Percentiles rank a stretch among this genome's conserved stretches.
These are phyloP conservation scores for Cercospora citrullina DNA, from an alignment of 2,329 filamentous ascomycete genomes.

Conservation along the genomic window DNA sequence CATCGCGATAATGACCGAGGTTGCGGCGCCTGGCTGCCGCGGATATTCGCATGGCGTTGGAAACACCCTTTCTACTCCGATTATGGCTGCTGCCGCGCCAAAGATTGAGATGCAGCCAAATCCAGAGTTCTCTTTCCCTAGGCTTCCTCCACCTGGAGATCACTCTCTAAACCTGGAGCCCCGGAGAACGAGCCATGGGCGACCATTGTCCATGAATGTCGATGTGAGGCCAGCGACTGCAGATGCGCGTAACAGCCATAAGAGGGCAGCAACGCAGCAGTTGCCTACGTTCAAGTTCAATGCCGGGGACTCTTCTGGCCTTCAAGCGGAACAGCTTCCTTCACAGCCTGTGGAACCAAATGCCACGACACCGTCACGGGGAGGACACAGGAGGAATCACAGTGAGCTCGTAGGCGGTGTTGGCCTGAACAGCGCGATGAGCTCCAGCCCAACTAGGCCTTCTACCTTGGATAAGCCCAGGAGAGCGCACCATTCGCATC, in stretches of 20 bases:
- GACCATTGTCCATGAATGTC: constrained; percentile 39
- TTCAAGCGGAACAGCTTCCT: constrained; percentile 34
- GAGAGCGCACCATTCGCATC: constrained; percentile 62
- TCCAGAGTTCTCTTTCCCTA: constrained; percentile 52
- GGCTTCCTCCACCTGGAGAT: constrained; percentile 38
- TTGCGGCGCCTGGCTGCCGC: constrained; percentile 32
- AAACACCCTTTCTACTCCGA: constrained; percentile 43
- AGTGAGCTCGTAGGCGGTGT: constrained; percentile 87
- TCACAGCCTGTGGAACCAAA: constrained; percentile 27
- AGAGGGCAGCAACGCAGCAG: constrained; percentile 32
- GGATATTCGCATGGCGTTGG: constrained; percentile 35
- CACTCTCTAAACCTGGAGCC: constrained; percentile 13
- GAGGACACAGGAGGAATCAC: constrained; percentile 71
- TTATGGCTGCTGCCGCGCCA: constrained; percentile 25
- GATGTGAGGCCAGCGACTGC: constrained; percentile 42
- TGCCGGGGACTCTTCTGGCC: constrained; percentile 43
- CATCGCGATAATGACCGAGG: constrained; percentile 32
- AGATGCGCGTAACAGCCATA: constrained; percentile 40
- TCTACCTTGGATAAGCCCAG: constrained; percentile 49
- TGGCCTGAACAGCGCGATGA: constrained; percentile 59
- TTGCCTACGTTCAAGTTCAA: constrained; percentile 54
- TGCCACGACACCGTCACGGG: constrained; percentile 52
- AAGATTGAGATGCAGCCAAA: constrained; percentile 48
- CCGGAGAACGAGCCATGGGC: constrained; percentile 20
- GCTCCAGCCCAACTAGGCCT: constrained; percentile 68